Evolutionary conservation across 1,139 yeast species (phyloP).

Genomic region (Maudiozyma humilis): DNA sequence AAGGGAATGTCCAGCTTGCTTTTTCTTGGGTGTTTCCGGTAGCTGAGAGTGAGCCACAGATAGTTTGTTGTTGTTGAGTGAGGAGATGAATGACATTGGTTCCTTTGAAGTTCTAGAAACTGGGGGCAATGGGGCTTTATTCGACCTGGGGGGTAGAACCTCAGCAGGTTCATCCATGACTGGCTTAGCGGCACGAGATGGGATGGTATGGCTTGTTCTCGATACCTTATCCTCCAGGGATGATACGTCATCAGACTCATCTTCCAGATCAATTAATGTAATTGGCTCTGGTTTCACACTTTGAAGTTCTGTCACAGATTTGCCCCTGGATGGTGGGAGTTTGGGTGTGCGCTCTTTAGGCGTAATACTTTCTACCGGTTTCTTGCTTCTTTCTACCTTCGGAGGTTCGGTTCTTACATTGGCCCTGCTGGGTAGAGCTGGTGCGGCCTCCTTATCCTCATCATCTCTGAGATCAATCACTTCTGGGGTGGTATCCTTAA

Average conservation of each 20-base stretch:
- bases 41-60: conserved; percentile 6
- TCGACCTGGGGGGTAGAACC: neutral
- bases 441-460: neutral
- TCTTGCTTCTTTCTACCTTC: neutral
- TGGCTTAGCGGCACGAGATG: neutral
- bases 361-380: neutral
- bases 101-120: conserved; percentile 5
- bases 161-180: neutral
- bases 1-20: conserved; percentile 6
- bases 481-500: neutral
- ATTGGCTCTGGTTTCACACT: conserved; percentile 1
- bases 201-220: neutral
- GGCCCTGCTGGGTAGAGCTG: neutral
- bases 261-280: neutral
- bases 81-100: conserved; percentile 12
- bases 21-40: conserved; percentile 3
- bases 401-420: neutral
- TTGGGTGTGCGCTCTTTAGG: neutral
- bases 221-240: neutral
- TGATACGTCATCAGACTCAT: neutral
- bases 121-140: conserved; percentile 5
- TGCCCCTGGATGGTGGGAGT: neutral
- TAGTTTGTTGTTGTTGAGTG: conserved; percentile 19
- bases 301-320: neutral
- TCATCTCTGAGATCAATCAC: neutral